These are phyloP conservation scores for Leptomonas pyrrhocoris DNA, from an alignment of 208 protist genomes.

Conservation along the genomic window DNA sequence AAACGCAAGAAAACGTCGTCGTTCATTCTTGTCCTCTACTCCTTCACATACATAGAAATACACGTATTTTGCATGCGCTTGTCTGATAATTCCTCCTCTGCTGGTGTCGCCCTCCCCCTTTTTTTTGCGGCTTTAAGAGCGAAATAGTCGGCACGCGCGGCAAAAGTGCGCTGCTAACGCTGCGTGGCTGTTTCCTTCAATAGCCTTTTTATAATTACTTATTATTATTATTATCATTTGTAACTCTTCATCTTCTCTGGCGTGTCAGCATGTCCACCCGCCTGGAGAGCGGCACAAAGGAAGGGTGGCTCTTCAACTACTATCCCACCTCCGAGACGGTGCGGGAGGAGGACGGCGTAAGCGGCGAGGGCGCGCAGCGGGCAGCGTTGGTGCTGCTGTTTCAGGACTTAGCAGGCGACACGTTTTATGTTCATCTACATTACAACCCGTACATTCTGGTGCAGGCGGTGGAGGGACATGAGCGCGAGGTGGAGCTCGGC, in stretches of 20 bases:
- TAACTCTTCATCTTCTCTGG: slow-evolving; percentile 8
- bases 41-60: too few relatives aligned
- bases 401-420: slow-evolving; percentile 80
- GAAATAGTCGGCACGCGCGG: too few relatives aligned
- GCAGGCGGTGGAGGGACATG: slow-evolving; percentile 74
- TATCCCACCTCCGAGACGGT: slow-evolving; percentile 66
- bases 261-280: slow-evolving; percentile 31
- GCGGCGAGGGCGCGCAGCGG: slow-evolving; percentile 35
- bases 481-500: slow-evolving; percentile 95
- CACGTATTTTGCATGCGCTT: too few relatives aligned
- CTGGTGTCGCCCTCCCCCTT: too few relatives aligned
- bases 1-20: too few relatives aligned
- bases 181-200: too few relatives aligned
- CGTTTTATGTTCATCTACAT: slow-evolving; percentile 74
- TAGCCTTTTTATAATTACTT: not conserved
- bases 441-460: slow-evolving; percentile 87
- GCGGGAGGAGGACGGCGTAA: slow-evolving; percentile 31
- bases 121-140: too few relatives aligned
- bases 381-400: slow-evolving; percentile 82
- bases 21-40: too few relatives aligned
- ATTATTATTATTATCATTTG: slow-evolving; percentile 2
- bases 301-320: slow-evolving; percentile 92
- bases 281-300: slow-evolving; percentile 73
- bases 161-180: too few relatives aligned
- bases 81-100: too few relatives aligned